phyloP scores from a whole-genome alignment of 2,329 filamentous ascomycete genomes.

The Aspergillus candidus region DNA sequence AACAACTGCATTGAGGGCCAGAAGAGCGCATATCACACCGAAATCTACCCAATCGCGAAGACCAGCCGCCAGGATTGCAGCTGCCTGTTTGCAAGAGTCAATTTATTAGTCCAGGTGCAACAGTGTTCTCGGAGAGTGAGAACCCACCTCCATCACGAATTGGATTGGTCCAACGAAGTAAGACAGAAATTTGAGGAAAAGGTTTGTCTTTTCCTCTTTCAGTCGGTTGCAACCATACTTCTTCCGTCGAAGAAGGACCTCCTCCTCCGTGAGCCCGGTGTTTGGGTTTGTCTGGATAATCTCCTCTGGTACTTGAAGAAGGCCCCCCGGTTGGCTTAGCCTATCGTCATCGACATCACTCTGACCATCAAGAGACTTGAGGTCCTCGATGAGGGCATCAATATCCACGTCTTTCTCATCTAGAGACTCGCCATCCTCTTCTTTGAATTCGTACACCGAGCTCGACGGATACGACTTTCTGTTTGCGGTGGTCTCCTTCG shows the following conservation, averaged over 20 bases:
- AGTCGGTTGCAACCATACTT: conserved; percentile 82
- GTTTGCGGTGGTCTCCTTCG: no score
- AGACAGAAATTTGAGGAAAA: conserved; percentile 71
- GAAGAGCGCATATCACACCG: conserved; percentile 77
- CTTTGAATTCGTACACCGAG: no score
- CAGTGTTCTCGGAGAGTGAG: no score
- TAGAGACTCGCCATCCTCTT: neutral
- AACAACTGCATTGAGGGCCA: conserved; percentile 77
- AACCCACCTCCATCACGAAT: conserved; percentile 81
- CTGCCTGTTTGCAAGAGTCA: conserved; percentile 46
- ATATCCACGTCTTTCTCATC: neutral
- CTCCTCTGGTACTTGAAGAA: conserved; percentile 62
- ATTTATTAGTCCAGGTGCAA: neutral
- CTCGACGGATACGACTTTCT: no score
- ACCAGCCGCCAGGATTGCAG: conserved; percentile 74
- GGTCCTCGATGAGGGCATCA: conserved; percentile 55
- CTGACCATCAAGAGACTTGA: conserved; percentile 73
- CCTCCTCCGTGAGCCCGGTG: conserved; percentile 63
- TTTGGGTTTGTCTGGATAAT: conserved; percentile 70
- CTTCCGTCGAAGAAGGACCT: conserved; percentile 59
- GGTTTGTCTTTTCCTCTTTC: conserved; percentile 84
- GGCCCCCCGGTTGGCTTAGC: conserved; percentile 47
- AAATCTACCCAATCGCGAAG: conserved; percentile 89
- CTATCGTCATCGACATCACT: conserved; percentile 57
- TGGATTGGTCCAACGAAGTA: conserved; percentile 88